Conservation (phyloP, 108 stramenopile genomes). For the Cyclotella baltica region DNA sequence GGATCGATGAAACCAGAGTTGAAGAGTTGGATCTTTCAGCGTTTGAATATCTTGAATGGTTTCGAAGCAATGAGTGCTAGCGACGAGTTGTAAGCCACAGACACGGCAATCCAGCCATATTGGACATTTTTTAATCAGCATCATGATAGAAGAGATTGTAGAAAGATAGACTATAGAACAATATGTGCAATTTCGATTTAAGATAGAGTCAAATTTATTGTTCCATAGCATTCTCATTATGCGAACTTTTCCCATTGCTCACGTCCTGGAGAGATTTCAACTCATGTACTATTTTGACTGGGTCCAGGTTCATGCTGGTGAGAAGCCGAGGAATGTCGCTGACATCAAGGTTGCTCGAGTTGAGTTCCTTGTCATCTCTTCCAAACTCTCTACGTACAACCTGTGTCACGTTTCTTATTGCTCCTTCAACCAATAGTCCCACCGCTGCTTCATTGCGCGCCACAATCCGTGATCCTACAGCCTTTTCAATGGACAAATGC, state of each 20-base stretch:
- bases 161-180: too few species aligned
- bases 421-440: constrained; percentile 15
- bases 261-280: too few species aligned
- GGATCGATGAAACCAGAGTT: constrained; percentile 58
- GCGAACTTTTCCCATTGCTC: too few species aligned
- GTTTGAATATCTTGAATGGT: constrained; percentile 47
- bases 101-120: too few species aligned
- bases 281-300: too few species aligned
- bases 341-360: background rate
- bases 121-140: too few species aligned
- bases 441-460: constrained; percentile 12
- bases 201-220: too few species aligned
- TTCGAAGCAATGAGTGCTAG: constrained; percentile 20
- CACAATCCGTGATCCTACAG: constrained; percentile 10
- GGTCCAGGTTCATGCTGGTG: too few species aligned
- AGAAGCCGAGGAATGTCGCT: too few species aligned
- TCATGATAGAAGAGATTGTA: too few species aligned
- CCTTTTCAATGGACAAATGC: constrained; percentile 11
- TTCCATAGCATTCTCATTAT: too few species aligned
- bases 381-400: constrained; percentile 1
- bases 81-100: constrained; percentile 35
- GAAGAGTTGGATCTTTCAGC: constrained; percentile 55
- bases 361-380: background rate
- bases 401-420: background rate
- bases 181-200: too few species aligned